phyloP scores from a whole-genome alignment of 305 asterid species.

The Fraxinus dipetala region DNA sequence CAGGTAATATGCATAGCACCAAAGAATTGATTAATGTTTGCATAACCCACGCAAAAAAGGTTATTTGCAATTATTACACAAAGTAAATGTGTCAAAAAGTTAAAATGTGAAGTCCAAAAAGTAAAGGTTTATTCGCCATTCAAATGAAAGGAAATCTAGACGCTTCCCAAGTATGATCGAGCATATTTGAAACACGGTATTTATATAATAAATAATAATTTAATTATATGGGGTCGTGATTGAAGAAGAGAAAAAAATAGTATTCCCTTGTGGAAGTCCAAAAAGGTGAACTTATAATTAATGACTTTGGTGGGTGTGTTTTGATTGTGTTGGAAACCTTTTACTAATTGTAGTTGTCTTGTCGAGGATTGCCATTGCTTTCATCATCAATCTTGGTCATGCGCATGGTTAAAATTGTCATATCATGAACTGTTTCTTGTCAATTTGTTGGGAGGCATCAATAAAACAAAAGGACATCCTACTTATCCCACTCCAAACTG shows the following conservation, averaged over 20 bases:
- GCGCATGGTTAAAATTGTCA: constrained; percentile 50
- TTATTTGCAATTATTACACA: background rate
- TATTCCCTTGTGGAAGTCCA: constrained; percentile 44
- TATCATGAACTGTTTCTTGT: constrained; percentile 38
- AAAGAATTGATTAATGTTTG: background rate
- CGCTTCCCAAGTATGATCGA: background rate
- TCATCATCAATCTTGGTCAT: constrained; percentile 57
- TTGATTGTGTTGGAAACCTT: constrained; percentile 53
- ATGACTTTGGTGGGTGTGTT: constrained; percentile 55
- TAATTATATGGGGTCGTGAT: constrained; percentile 34
- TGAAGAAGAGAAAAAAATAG: constrained; percentile 32
- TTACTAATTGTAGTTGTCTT: constrained; percentile 53
- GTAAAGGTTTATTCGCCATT: background rate
- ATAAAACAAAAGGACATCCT: constrained; percentile 23
- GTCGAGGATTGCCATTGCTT: constrained; percentile 58
- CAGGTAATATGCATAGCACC: background rate
- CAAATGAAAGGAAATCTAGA: constrained; percentile 8
- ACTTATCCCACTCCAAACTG: constrained; percentile 30
- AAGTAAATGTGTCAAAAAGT: background rate
- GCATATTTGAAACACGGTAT: background rate
- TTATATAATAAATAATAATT: background rate
- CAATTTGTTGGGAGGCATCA: constrained; percentile 27
- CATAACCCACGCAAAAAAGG: background rate
- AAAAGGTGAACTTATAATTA: constrained; percentile 36
- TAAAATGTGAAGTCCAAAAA: background rate